Evolutionary conservation across 1,284 basidiomycete genomes (phyloP).

Genomic region (Volvariella volvacea): DNA sequence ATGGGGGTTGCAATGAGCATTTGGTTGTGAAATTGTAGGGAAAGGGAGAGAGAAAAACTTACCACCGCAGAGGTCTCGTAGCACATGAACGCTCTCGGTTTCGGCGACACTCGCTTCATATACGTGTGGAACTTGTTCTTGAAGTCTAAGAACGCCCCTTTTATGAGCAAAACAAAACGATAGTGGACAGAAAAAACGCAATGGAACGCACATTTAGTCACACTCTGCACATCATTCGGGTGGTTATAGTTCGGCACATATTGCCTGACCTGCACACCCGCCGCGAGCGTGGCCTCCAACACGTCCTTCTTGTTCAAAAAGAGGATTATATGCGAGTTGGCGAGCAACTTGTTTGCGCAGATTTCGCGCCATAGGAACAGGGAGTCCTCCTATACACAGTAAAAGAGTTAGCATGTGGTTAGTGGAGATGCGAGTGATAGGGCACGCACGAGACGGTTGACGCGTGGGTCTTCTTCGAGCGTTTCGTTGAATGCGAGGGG

Average conservation of each 20-base stretch:
- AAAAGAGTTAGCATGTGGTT: slow-evolving; percentile 4
- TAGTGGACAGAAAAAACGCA: neutral
- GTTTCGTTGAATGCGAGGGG: slow-evolving; percentile 37
- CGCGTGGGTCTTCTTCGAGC: slow-evolving; percentile 34
- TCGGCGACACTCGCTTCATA: slow-evolving; percentile 41
- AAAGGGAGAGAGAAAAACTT: slow-evolving; percentile 7
- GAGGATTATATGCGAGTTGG: slow-evolving; percentile 51
- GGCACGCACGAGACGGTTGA: slow-evolving; percentile 34
- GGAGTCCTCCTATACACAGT: slow-evolving; percentile 47
- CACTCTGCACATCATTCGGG: slow-evolving; percentile 46
- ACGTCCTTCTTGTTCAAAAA: slow-evolving; percentile 73
- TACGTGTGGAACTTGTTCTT: slow-evolving; percentile 43
- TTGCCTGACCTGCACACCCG: slow-evolving; percentile 50
- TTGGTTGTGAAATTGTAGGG: neutral
- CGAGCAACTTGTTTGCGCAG: slow-evolving; percentile 49
- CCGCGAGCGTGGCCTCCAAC: slow-evolving; percentile 44
- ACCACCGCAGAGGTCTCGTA: slow-evolving; percentile 39
- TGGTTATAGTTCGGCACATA: slow-evolving; percentile 60
- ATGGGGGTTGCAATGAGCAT: too few relatives aligned
- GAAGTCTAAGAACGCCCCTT: slow-evolving; percentile 31
- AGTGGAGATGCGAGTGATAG: neutral
- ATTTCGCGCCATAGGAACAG: slow-evolving; percentile 57
- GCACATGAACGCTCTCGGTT: slow-evolving; percentile 40
- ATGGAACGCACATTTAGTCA: slow-evolving; percentile 41
- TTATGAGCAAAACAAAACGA: neutral